Conservation (phyloP, 495 filamentous ascomycete species). For the Penicillium coffeae region DNA sequence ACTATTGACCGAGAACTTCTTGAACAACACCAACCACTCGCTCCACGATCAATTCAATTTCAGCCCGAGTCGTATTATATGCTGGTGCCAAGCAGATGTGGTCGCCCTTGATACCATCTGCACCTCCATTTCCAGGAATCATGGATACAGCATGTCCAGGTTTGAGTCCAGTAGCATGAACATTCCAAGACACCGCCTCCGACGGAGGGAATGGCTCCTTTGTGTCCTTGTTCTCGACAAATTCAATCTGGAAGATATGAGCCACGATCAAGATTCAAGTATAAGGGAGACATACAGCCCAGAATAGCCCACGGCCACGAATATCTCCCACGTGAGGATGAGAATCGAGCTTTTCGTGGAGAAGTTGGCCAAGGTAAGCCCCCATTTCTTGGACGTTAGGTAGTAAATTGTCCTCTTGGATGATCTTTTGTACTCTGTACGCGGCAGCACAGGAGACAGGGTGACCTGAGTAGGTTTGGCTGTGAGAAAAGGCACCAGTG, state of each 20-base stretch:
- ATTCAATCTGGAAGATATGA: slow-evolving; percentile 41
- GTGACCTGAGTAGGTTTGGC: slow-evolving; percentile 60
- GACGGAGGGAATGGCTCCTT: slow-evolving; percentile 47
- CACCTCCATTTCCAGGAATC: slow-evolving; percentile 66
- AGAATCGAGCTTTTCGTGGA: slow-evolving; percentile 33
- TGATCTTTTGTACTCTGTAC: slow-evolving; percentile 51
- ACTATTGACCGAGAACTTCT: slow-evolving; percentile 23
- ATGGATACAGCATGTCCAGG: slow-evolving; percentile 57
- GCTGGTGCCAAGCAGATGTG: slow-evolving; percentile 70
- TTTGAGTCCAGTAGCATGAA: slow-evolving; percentile 50
- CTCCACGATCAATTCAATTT: slow-evolving; percentile 56
- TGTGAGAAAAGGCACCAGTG: slow-evolving; percentile 52
- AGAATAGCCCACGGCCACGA: slow-evolving; percentile 51
- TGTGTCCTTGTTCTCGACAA: slow-evolving; percentile 49
- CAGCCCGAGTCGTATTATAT: slow-evolving; percentile 57
- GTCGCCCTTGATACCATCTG: slow-evolving; percentile 64
- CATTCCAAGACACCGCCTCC: slow-evolving; percentile 32
- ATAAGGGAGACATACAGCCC: slow-evolving; percentile 36
- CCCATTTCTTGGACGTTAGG: slow-evolving; percentile 48
- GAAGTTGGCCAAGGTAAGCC: slow-evolving; percentile 30
- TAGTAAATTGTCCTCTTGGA: slow-evolving; percentile 45
- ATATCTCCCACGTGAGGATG: slow-evolving; percentile 50
- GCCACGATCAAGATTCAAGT: not conserved
- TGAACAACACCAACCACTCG: slow-evolving; percentile 27
- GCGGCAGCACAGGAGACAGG: slow-evolving; percentile 54